Base-by-base conservation (phyloP, 345 rosid genomes). In the Populus alba region DNA sequence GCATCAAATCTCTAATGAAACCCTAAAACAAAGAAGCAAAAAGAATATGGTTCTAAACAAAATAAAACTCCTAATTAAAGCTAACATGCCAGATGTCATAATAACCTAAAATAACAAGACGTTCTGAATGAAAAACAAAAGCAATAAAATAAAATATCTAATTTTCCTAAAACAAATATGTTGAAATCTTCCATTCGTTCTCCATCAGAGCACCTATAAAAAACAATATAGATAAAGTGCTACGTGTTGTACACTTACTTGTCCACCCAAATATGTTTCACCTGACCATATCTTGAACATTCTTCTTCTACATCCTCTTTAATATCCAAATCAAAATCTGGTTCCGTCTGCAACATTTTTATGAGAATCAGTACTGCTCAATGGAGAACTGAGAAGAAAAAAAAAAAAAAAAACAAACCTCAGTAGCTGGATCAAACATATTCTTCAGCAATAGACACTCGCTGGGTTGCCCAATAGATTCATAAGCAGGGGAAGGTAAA, bases 381-480 rank as follows among this genome's bases (percentile, higher is more conserved):
- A 51, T 23, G 68, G 33, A 63, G 38, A n/a, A 47, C 43, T 8
- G 69, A 29, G 68, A 35, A 68, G 70, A 35, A 67, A 67, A 67
- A 67, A 80, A 75, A 73, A 73, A 43, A 69, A 66, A 79, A 77
- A 53, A 33, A 41, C 66, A 81, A 47, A 95, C 98, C 97, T 95
- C 98, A 1, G 97, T 87, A 18, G 90, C 90, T 76, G 97, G 94
- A 85, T 93, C 98, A 80, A 95, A 95, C 94, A 95, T 85, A 80
- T 95, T 95, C 86, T 95, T 93, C 86, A 95, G 86, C 79, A 95
- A 81, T 78, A 95, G 88, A 77, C 95, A 95, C 79, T 91, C 95
- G 70, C 92, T 89, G n/a, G 98, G 97, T 75, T 59, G 86, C 74
- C 97, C 98, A 86, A 92, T 76, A 80, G 90, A 79, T 79, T 91